phyloP scores from a whole-genome alignment of 257 asterid species.

The Orobanche coerulescens region DNA sequence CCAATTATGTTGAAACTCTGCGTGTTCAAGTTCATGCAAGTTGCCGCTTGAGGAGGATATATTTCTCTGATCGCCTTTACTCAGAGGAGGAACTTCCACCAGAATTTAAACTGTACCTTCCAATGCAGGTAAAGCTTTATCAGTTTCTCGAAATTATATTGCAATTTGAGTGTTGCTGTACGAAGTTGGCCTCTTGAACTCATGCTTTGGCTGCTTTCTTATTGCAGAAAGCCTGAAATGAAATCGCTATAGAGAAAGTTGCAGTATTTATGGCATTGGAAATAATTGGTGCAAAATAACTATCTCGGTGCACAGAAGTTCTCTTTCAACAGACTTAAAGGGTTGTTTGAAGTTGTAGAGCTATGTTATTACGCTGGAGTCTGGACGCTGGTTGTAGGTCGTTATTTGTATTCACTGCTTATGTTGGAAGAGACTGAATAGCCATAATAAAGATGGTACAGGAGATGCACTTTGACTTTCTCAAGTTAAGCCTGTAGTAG shows the following conservation, averaged over 20 bases:
- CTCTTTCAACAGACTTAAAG: neutral
- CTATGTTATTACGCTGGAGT: too few species aligned
- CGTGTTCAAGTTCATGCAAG: constrained; percentile 92
- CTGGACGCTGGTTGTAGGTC: too few species aligned
- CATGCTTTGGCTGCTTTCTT: constrained; percentile 4
- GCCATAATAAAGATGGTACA: too few species aligned
- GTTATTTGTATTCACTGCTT: too few species aligned
- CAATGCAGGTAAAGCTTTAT: constrained; percentile 60
- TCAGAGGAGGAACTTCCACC: constrained; percentile 99
- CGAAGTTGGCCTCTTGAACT: constrained; percentile 4
- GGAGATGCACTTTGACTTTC: too few species aligned
- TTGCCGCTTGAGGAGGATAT: constrained; percentile 86
- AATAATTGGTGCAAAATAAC: neutral
- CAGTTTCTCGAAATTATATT: neutral
- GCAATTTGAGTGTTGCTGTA: neutral
- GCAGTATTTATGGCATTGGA: constrained; percentile 8
- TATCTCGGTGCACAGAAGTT: neutral
- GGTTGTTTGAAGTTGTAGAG: neutral
- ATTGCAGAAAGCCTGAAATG: constrained; percentile 42
- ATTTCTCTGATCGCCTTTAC: constrained; percentile 87
- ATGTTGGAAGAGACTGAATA: too few species aligned
- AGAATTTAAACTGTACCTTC: constrained; percentile 90
- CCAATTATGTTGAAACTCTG: constrained; percentile 85
- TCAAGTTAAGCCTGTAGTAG: too few species aligned
- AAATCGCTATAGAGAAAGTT: constrained; percentile 5